Evolutionary conservation across 305 asterid genomes (phyloP), one percentile per base, ranked within the genome.

Genomic region (Lippia alba): DNA sequence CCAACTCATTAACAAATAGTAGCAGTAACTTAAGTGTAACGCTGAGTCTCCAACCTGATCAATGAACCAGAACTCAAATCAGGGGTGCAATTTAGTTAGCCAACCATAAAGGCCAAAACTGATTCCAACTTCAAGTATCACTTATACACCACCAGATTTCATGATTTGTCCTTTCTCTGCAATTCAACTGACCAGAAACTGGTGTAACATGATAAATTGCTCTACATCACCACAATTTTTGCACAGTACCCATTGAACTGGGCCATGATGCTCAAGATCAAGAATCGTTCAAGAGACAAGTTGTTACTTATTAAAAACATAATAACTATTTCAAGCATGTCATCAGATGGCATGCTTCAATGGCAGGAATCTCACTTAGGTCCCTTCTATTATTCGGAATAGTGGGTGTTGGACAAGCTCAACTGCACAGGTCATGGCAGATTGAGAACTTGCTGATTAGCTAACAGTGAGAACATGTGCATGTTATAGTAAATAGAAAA

Each of bases 31-130:
- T 89, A 94, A 85, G 81, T 91, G 91, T n/a, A 94, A 72, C 72
- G 96, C 99, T 40, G 97, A 89, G 77, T 94, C 99, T 63, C 91
- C 99, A 69, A 94, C 96, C 99, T 94, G 85, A 72, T 72, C 61
- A 70, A 71, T 20, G 57, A 80, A 67, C 15, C 66, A 57, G 62
- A 64, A 65, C 39, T 24, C 19, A 71, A 53, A 72, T 73, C 70
- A 71, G 70, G 46, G 69, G 64, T 40, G 33, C 61, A 61, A 69
- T 19, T 72, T 14, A 59, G 62, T 49, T 57, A 62, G 36, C 50
- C 69, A 57, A 69, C 17, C 17, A 30, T 15, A 54, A 45, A 41
- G 50, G 57, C 30, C 54, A 49, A 56, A 53, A 67, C 5, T 17
- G 63, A 57, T 50, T 68, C 63, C 39, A 30, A 53, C n/a, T 61